Conservation (phyloP, 257 asterid species). For the Nicotiana sylvestris region DNA sequence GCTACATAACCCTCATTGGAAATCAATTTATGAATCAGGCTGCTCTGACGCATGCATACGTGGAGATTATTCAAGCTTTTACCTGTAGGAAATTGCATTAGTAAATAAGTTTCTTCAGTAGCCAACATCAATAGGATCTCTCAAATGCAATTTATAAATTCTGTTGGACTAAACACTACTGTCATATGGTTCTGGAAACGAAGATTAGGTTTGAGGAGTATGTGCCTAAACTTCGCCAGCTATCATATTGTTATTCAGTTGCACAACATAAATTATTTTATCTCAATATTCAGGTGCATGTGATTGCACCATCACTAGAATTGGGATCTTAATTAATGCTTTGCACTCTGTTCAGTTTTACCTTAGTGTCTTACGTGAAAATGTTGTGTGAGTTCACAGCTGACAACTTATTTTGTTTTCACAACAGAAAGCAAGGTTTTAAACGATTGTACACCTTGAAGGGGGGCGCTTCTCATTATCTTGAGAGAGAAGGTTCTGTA, state of each 20-base stretch:
- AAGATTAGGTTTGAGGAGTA: neutral
- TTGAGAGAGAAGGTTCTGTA: conserved; percentile 63
- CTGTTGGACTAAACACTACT: neutral
- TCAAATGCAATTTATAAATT: neutral
- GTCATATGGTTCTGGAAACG: neutral
- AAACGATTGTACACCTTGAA: conserved; percentile 67
- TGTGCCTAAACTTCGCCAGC: neutral
- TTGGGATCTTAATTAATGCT: neutral
- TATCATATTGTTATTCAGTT: neutral
- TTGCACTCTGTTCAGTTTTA: conserved; percentile 1
- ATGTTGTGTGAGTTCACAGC: neutral
- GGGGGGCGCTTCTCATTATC: conserved; percentile 92
- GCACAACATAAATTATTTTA: neutral
- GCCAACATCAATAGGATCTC: neutral
- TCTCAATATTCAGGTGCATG: neutral
- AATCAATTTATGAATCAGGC: neutral
- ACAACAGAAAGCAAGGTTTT: conserved; percentile 67
- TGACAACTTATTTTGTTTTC: neutral
- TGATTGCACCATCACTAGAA: neutral
- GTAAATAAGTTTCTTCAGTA: neutral
- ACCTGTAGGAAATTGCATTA: neutral
- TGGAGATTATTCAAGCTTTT: neutral
- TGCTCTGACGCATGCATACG: neutral
- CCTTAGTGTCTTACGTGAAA: neutral
- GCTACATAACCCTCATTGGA: neutral